Evolutionary conservation across 2,329 filamentous ascomycete species (phyloP).

Genomic region (Aspergillus clavatus): DNA sequence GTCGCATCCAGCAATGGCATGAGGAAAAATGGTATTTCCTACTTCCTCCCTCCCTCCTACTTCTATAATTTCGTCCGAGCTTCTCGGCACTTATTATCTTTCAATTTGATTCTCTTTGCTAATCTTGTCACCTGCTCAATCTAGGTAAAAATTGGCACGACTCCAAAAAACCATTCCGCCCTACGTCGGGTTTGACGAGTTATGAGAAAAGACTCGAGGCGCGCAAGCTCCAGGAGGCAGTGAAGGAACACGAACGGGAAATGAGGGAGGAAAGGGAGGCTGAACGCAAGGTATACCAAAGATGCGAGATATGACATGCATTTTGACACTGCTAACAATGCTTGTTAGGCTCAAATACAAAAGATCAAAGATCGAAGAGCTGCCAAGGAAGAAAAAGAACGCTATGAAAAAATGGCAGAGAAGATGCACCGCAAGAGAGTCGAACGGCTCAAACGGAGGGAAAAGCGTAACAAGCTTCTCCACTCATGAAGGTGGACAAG

Average conservation of each 20-base stretch:
- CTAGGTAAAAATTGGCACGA: constrained; percentile 93
- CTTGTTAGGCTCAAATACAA: constrained; percentile 64
- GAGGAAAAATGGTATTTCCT: constrained; percentile 71
- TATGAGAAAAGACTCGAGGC: constrained; percentile 72
- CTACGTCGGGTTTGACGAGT: constrained; percentile 68
- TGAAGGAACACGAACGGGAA: constrained; percentile 90
- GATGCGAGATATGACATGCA: neutral
- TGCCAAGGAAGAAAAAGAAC: constrained; percentile 86
- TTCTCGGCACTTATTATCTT: constrained; percentile 13
- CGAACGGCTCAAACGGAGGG: constrained; percentile 85
- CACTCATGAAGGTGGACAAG: constrained; percentile 33
- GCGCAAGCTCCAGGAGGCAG: constrained; percentile 64
- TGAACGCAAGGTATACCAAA: constrained; percentile 65
- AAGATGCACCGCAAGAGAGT: constrained; percentile 98
- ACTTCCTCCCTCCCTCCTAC: constrained; percentile 10
- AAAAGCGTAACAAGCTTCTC: constrained; percentile 71
- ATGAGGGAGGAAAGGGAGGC: constrained; percentile 94
- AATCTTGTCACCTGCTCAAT: constrained; percentile 13
- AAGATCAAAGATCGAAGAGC: constrained; percentile 78
- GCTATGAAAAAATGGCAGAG: constrained; percentile 89
- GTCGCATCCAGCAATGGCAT: constrained; percentile 53
- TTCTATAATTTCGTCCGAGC: constrained; percentile 7
- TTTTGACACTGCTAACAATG: constrained; percentile 3
- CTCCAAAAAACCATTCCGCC: constrained; percentile 78
- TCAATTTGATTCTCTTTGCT: constrained; percentile 8